Evolutionary conservation across 2,329 filamentous ascomycete species (phyloP), one percentile per base, ranked within the genome.

Genomic region (Claviceps arundinis): DNA sequence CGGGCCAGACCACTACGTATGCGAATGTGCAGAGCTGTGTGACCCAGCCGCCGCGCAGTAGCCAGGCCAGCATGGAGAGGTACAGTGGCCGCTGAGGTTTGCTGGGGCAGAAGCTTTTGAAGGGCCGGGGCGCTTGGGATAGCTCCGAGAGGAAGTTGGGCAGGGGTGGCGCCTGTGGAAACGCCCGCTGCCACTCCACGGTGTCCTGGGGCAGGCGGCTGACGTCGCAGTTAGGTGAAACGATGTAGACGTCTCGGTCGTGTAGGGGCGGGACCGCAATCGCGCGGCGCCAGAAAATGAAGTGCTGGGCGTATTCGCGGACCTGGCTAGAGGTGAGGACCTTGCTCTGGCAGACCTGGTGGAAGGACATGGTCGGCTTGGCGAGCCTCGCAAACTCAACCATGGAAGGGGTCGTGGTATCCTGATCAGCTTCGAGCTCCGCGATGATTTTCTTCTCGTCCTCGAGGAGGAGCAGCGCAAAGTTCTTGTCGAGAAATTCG

Each of bases 241-340:
- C 80, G 37, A 97, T 85, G 66, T 97, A 98, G 11, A 84, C 85
- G 64, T 97, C 90, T 47, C 90, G 80, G 44, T 87, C 85, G 62
- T 96, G 89, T 5, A 98, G 78, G 0, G 93, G 93, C 4, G 89
- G 87, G 42, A 97, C 91, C 16, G 91, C 85, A 55, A 94, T 87
- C 47, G 91, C 93, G 53, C 90, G 85, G 24, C 93, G 84, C 90
- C 91, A 97, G 70, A 94, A 95, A 55, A 97, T 89, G 56, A 98
- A 84, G 70, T 97, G 93, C 53, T 88, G 86, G 9, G 90, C 89
- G 56, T 95, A 87, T 59, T 88, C 84, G 56, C 91, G 85, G 56
- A 97, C 85, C 59, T 95, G 87, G 37, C 81, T 76, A 1, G 93
- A 75, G 3, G 85, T 82, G 50, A 97, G 84, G 19, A 83, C 78